phyloP scores from a whole-genome alignment of 148 eudicot genomes.

The Simmondsia chinensis region DNA sequence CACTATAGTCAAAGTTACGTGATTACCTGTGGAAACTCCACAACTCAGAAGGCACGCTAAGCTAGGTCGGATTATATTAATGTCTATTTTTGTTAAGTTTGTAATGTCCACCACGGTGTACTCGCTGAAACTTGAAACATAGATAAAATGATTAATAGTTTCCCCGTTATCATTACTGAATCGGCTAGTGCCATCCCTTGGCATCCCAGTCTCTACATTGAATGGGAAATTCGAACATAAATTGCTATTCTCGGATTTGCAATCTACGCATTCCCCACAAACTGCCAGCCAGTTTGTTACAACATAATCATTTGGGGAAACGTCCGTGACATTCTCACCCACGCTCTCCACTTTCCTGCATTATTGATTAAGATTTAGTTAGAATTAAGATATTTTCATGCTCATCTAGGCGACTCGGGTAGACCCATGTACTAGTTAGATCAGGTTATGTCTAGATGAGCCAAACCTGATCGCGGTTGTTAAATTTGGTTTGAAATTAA shows the following conservation, averaged over 20 bases:
- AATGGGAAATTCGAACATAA: constrained; percentile 58
- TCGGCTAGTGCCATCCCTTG: constrained; percentile 63
- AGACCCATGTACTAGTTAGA: too few species aligned
- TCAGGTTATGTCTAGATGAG: too few species aligned
- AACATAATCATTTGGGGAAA: constrained; percentile 61
- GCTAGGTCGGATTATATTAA: constrained; percentile 56
- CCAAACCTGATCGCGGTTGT: too few species aligned
- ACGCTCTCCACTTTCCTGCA: constrained; percentile 85
- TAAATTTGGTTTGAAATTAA: too few species aligned
- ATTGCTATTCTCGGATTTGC: constrained; percentile 72
- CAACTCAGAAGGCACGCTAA: constrained; percentile 90
- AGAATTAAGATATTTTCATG: background rate
- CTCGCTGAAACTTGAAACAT: constrained; percentile 69
- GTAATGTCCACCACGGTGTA: constrained; percentile 73
- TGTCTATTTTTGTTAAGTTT: constrained; percentile 56
- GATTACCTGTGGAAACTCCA: constrained; percentile 90
- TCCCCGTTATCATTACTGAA: constrained; percentile 72
- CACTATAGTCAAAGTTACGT: too few species aligned
- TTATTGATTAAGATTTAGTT: background rate
- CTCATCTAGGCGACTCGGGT: too few species aligned
- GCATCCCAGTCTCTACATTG: constrained; percentile 47
- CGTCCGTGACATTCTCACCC: constrained; percentile 58
- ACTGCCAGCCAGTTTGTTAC: constrained; percentile 65
- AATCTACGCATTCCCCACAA: constrained; percentile 70
- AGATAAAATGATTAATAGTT: constrained; percentile 48